Base-by-base conservation (phyloP, 2,329 filamentous ascomycete species). In the Trichoderma brevicompactum region DNA sequence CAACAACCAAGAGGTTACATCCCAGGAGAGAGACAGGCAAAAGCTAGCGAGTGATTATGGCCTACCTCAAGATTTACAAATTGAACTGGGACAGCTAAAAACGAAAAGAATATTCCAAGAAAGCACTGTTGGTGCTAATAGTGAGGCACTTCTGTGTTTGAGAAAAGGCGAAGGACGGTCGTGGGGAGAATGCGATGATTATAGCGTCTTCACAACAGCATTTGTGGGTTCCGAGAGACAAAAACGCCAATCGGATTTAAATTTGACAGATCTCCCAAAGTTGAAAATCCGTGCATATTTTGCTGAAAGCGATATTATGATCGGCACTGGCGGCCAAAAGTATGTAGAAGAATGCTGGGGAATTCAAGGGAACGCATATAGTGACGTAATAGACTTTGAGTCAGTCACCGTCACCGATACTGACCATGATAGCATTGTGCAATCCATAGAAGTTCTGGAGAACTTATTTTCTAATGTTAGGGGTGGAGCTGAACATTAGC, bases 281-380 rank as follows among this genome's bases (percentile, higher is more conserved):
- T 36, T 60, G 3, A 60, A 60, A 32, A 15, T 60, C 4, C 49
- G 56, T 12, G 56, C 56, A 12, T 60, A 49, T 40, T 60, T 60
- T 17, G 56, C 56, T 13, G 56, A 60, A 49, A 60, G 13, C 15
- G 56, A 60, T 48, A 15, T 60, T 2, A 60, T 60, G 56, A 40
- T 60, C 49, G 56, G 56, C 6, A 15, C 15, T 23, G 43, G 44
- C 9, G 56, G 56, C 2, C 56, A 60, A 8, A 49, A 49, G 32
- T 60, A 60, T 8, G 15, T 60, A 7, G 56, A 60, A 17, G 8
- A 40, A 15, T 40, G 44, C 6, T 60, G 44, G 43, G 17, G 34
- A 28, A 34, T 32, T 34, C 17, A 15, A 40, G 56, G 40, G 32
- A 23, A 36, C 2, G 12, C 17, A 13, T 60, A 40, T 3, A 19